Conservation (phyloP, 2,329 filamentous ascomycete genomes). For the Botrytis medusae region DNA sequence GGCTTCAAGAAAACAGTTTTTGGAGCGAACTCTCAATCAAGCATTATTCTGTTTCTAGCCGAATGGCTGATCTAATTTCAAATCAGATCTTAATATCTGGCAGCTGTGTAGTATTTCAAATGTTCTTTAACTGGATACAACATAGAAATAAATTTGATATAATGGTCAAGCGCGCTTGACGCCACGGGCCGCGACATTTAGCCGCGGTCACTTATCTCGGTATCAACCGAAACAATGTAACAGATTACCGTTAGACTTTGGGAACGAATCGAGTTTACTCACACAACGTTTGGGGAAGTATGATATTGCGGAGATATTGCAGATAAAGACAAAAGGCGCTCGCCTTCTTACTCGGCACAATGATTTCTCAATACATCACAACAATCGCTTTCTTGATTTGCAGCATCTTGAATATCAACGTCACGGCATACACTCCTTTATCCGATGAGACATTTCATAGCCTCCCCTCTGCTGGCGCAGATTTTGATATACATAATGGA, state of each 20-base stretch:
- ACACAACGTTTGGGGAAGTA: conserved; percentile 24
- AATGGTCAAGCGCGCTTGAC: conserved; percentile 1
- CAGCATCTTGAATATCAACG: conserved; percentile 26
- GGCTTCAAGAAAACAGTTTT: not conserved
- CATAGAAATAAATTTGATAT: conserved; percentile 5
- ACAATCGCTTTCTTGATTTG: conserved; percentile 27
- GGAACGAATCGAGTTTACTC: not conserved
- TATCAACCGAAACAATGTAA: conserved; percentile 11
- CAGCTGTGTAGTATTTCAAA: not conserved
- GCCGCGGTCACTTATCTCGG: not conserved
- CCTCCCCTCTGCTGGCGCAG: conserved; percentile 69
- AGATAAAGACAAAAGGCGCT: conserved; percentile 28
- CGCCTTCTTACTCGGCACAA: conserved; percentile 27
- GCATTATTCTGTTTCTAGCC: not conserved
- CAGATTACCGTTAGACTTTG: conserved; percentile 15
- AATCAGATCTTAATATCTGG: not conserved
- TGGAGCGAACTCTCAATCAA: not conserved
- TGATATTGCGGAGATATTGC: conserved; percentile 29
- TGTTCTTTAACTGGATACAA: not conserved
- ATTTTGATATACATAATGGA: conserved; percentile 78
- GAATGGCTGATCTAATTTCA: not conserved
- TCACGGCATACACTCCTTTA: conserved; percentile 47
- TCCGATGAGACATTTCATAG: conserved; percentile 71
- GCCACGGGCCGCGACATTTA: not conserved
- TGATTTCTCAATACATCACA: conserved; percentile 26